Conservation (phyloP, 495 filamentous ascomycete species). For the Neurospora africana region DNA sequence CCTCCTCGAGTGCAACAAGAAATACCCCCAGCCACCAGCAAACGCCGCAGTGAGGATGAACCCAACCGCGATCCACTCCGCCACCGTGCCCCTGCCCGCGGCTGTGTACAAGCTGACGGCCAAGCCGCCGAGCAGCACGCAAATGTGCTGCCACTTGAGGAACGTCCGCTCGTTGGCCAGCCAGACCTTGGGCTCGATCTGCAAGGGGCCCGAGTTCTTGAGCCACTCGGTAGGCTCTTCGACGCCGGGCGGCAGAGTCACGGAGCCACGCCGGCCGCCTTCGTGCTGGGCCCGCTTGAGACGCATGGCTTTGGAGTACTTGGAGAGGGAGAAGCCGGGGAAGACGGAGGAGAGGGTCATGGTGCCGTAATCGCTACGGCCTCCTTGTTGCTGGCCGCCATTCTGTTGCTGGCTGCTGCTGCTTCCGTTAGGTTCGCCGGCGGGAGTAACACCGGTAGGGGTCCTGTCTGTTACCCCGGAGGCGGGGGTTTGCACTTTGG, state of each 20-base stretch:
- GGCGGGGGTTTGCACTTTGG: conserved; percentile 9
- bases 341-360: conserved; percentile 46
- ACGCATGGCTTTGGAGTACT: conserved; percentile 45
- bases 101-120: conserved; percentile 83
- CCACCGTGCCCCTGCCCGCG: conserved; percentile 59
- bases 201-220: conserved; percentile 83
- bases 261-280: conserved; percentile 1
- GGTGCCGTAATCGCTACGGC: conserved; percentile 30
- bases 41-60: conserved; percentile 78
- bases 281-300: conserved; percentile 22
- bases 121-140: conserved; percentile 69
- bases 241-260: conserved; percentile 71
- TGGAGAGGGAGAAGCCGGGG: conserved; percentile 62
- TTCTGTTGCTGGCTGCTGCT: neutral
- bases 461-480: conserved; percentile 8
- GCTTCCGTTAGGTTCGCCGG: conserved; percentile 5
- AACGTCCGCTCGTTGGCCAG: conserved; percentile 96
- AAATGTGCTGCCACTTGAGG: conserved; percentile 94
- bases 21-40: conserved; percentile 78
- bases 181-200: conserved; percentile 96
- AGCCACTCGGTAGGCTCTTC: conserved; percentile 71
- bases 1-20: conserved; percentile 63
- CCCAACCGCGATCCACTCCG: conserved; percentile 61
- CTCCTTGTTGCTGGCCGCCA: conserved; percentile 1
- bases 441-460: conserved; percentile 21